These are phyloP conservation scores for Coelastrella sp. DNA, from an alignment of 139 green algal genomes.

Conservation along the genomic window DNA sequence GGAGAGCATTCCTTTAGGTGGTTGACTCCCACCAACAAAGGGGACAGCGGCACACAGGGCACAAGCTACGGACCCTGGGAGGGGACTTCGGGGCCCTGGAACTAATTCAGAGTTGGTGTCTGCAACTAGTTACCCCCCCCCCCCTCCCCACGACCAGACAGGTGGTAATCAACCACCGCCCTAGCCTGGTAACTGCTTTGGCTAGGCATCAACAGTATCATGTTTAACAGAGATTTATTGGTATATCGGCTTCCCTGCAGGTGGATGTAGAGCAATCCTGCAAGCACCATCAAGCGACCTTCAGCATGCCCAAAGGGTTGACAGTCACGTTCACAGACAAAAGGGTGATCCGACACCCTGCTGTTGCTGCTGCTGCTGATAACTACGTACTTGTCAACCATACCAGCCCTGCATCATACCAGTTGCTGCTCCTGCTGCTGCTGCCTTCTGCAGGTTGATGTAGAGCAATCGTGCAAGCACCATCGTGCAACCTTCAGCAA, in stretches of 20 bases:
- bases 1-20: background rate
- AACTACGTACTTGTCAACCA: constrained; percentile 35
- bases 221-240: background rate
- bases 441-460: constrained; percentile 25
- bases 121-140: too few species aligned
- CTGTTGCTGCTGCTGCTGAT: constrained; percentile 18
- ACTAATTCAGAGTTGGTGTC: too few species aligned
- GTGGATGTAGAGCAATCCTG: background rate
- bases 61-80: too few species aligned
- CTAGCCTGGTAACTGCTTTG: too few species aligned
- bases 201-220: too few species aligned
- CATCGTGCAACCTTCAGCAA: constrained; percentile 66
- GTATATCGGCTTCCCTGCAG: background rate
- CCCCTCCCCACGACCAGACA: too few species aligned
- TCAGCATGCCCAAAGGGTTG: background rate
- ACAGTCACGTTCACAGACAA: too few species aligned
- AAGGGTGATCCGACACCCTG: too few species aligned
- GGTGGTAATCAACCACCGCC: too few species aligned
- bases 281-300: background rate
- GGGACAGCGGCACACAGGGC: too few species aligned
- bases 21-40: too few species aligned
- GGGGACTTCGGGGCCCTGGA: too few species aligned
- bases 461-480: constrained; percentile 11
- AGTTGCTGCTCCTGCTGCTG: background rate
- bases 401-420: background rate